Conservation (phyloP, 208 protist species). For the Acanthamoeba culbertsoni region DNA sequence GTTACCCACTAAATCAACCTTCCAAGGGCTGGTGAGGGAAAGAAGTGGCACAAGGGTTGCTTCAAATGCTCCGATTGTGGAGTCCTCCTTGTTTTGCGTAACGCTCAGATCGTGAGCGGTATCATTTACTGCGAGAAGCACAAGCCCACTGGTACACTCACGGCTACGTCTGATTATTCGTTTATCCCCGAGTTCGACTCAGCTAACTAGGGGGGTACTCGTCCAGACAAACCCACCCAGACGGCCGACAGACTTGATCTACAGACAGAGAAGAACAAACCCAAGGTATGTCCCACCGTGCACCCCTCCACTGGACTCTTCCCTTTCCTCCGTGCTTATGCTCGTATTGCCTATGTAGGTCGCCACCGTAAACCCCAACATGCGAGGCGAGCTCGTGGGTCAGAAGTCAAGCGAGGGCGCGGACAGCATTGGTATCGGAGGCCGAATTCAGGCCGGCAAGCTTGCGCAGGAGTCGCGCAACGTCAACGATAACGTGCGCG, state of each 20-base stretch:
- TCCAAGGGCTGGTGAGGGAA: conserved; percentile 13
- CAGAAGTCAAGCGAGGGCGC: conserved; percentile 44
- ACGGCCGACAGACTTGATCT: conserved; percentile 35
- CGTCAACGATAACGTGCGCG: conserved; percentile 52
- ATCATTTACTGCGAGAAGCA: conserved; percentile 57
- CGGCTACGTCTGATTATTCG: too few species aligned
- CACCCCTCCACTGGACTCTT: too few species aligned
- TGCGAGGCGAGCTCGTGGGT: conserved; percentile 49
- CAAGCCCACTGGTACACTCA: conserved; percentile 28
- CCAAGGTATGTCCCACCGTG: conserved; percentile 27
- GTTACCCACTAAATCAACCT: background rate
- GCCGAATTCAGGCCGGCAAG: conserved; percentile 39
- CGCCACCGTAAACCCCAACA: conserved; percentile 35
- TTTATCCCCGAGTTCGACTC: too few species aligned
- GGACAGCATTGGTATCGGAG: conserved; percentile 18
- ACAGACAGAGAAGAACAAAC: conserved; percentile 42
- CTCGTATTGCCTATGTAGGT: background rate
- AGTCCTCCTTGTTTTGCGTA: conserved; percentile 13
- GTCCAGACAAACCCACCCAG: conserved; percentile 33
- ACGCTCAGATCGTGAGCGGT: conserved; percentile 2
- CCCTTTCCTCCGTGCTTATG: background rate
- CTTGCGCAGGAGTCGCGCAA: conserved; percentile 31
- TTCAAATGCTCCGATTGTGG: conserved; percentile 37
- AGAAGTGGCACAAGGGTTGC: conserved; percentile 59
- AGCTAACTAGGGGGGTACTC: background rate